phyloP scores from a whole-genome alignment of 1,139 yeast genomes.

The Kodamaea ohmeri region DNA sequence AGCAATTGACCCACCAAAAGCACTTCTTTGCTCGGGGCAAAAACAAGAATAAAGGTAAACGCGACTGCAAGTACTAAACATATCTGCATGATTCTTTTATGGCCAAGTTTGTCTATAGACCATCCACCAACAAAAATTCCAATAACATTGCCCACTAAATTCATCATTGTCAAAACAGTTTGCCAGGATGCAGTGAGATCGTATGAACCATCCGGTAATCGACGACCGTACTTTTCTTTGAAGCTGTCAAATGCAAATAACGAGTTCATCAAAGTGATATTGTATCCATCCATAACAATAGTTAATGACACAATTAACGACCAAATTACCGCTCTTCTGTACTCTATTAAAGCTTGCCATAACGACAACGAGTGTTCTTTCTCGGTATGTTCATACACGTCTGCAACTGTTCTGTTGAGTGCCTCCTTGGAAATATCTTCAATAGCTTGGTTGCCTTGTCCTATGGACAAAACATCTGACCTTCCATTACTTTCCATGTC shows the following conservation, averaged over 20 bases:
- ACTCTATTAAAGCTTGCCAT: too few species aligned
- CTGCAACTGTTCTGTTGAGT: too few species aligned
- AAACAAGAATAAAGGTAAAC: constrained; percentile 48
- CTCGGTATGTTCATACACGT: too few species aligned
- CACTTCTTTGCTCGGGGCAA: constrained; percentile 39
- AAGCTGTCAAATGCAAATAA: constrained; percentile 45
- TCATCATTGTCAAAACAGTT: constrained; percentile 44
- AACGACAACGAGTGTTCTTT: too few species aligned
- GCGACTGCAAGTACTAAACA: constrained; percentile 33
- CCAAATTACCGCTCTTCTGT: constrained; percentile 52
- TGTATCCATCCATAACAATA: constrained; percentile 50
- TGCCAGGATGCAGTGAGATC: constrained; percentile 48
- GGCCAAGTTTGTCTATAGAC: constrained; percentile 46
- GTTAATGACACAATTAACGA: constrained; percentile 39
- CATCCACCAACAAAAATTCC: constrained; percentile 46
- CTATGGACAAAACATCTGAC: too few species aligned
- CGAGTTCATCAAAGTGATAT: constrained; percentile 33
- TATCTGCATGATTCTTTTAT: constrained; percentile 41
- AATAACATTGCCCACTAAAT: constrained; percentile 43
- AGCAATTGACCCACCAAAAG: constrained; percentile 46
- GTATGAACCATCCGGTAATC: constrained; percentile 26
- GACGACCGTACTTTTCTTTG: constrained; percentile 35
- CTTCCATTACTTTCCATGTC: too few species aligned
- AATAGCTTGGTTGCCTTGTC: too few species aligned
- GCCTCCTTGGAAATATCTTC: too few species aligned